Evolutionary conservation across 192 early-diverging fungal species (phyloP), one percentile per base, ranked within the genome.

Genomic region (Coemansia reversa): DNA sequence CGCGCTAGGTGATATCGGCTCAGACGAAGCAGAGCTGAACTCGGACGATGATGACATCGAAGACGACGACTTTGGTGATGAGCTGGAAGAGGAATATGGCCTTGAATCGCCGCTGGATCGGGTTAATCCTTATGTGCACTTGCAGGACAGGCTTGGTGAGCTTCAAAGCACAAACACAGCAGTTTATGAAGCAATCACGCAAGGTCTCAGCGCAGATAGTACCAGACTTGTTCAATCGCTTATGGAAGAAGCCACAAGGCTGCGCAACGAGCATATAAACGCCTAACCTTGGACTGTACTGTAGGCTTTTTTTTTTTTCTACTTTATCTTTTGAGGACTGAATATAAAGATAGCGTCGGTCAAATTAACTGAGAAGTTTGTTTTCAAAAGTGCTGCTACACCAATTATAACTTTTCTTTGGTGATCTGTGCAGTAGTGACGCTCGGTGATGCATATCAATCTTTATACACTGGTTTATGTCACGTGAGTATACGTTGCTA

Each of bases 21-120:
- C 85, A 24, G 67, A 65, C 12, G 83, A 76, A 1, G 81, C 69
- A 18, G 64, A 63, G 16, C 49, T 68, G 27, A 60, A 55, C 54
- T 66, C 60, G 7, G 61, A 58, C 24, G 86, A 82, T 8, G 66
- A 63, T 45, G 69, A 67, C 12, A 87, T 88, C 14, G 88, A 92
- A 9, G 85, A 87, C 16, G 85, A 88, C 30, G 87, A 89, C 12
- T 79, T 84, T 28, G 85, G 84, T 22, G 86, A 86, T n/a, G 82
- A 78, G 18, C 75, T 91, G 39, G 84, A 90, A 39, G 92, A 93
- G 65, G 90, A 91, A 67, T 83, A 89, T 23, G 76, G 87, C 24
- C 89, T 91, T 39, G 90, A 92, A 67, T 88, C 90, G 32, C 91
- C 91, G 20, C 73, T 93, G 58, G 92, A 93, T 69, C 79, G 86